These are phyloP conservation scores for Aspergillus ostianus DNA, from an alignment of 495 filamentous ascomycete genomes.

Conservation along the genomic window DNA sequence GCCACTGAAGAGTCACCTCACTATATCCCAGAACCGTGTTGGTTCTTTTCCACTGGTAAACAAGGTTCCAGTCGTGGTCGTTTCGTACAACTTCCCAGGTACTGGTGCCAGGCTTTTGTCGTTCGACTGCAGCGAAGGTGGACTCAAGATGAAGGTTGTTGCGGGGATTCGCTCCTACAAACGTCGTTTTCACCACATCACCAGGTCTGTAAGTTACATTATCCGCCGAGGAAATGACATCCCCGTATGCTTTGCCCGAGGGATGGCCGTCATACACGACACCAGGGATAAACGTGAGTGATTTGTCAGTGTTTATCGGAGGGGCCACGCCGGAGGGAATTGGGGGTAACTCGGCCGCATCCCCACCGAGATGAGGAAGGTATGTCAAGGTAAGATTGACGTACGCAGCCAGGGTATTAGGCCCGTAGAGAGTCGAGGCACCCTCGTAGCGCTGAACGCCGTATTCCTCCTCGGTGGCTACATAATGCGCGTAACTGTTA, in stretches of 20 bases:
- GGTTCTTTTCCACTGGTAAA: conserved; percentile 79
- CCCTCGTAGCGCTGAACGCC: conserved; percentile 90
- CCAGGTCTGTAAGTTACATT: conserved; percentile 53
- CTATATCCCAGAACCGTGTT: conserved; percentile 71
- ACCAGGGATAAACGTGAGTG: conserved; percentile 74
- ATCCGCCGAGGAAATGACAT: conserved; percentile 59
- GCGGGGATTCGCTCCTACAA: conserved; percentile 87
- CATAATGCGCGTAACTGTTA: conserved; percentile 96
- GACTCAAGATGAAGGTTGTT: conserved; percentile 79
- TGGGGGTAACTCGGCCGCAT: conserved; percentile 41
- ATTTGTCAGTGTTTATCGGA: conserved; percentile 77
- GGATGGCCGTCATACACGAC: conserved; percentile 75
- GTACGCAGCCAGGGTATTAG: conserved; percentile 86
- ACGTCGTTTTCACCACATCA: conserved; percentile 58
- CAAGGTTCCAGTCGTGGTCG: conserved; percentile 75
- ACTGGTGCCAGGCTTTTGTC: conserved; percentile 44
- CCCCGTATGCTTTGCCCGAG: conserved; percentile 73
- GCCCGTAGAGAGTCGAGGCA: conserved; percentile 90
- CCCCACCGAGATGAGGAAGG: conserved; percentile 62
- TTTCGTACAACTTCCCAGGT: conserved; percentile 66
- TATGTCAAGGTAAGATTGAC: conserved; percentile 77
- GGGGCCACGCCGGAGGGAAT: conserved; percentile 61
- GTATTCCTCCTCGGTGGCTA: conserved; percentile 91
- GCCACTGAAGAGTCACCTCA: conserved; percentile 78
- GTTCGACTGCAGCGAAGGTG: conserved; percentile 80